Conservation (phyloP, 2,329 filamentous ascomycete genomes). For the Elsinoe fawcettii region DNA sequence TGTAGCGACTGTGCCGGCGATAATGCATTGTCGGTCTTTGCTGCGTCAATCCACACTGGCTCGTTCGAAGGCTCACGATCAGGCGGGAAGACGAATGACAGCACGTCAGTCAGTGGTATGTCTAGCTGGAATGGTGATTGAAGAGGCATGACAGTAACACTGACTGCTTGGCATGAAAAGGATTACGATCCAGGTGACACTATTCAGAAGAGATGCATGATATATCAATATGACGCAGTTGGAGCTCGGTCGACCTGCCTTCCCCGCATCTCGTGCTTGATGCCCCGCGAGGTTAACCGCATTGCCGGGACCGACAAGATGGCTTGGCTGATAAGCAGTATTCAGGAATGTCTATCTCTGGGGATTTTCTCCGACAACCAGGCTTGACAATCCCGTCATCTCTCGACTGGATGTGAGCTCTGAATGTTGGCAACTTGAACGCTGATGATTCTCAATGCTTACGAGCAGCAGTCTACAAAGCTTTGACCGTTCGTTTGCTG, state of each 20-base stretch:
- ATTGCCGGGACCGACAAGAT: background rate
- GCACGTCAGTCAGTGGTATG: constrained; percentile 40
- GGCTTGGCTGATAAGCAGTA: too few species aligned
- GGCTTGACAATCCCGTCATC: too few species aligned
- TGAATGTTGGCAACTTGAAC: too few species aligned
- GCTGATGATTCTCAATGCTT: background rate
- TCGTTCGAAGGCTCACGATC: constrained; percentile 33
- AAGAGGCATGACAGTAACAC: constrained; percentile 34
- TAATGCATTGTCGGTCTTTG: constrained; percentile 37
- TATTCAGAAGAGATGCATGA: background rate
- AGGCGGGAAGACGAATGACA: constrained; percentile 33
- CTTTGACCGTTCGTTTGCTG: background rate
- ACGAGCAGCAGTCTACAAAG: background rate
- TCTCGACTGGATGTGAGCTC: too few species aligned
- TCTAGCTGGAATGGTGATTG: constrained; percentile 41
- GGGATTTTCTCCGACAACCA: too few species aligned
- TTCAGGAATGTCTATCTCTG: too few species aligned
- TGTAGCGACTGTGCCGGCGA: constrained; percentile 42
- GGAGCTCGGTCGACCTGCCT: background rate
- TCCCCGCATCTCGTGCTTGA: background rate
- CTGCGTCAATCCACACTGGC: constrained; percentile 49
- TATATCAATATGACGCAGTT: background rate
- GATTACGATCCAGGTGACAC: background rate
- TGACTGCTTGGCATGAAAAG: too few species aligned
- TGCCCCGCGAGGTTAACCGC: background rate